phyloP scores from a whole-genome alignment of 176 grass and related monocot genomes.

The Bonia amplexicaulis region DNA sequence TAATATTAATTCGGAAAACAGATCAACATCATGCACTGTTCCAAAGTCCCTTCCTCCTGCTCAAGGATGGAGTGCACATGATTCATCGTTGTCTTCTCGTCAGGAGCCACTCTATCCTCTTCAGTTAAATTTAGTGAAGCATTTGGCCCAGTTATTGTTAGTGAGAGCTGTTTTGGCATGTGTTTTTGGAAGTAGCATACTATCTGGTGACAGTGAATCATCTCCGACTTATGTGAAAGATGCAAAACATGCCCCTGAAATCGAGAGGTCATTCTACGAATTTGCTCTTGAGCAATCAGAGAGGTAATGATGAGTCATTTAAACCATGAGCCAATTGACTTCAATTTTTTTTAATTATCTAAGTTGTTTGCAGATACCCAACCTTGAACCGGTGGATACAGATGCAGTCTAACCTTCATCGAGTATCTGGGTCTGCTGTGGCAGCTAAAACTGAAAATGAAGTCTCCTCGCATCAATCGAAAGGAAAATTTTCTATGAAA shows the following conservation, averaged over 20 bases:
- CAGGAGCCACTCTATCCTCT: conserved; percentile 82
- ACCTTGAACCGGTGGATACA: conserved; percentile 98
- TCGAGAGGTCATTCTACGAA: conserved; percentile 83
- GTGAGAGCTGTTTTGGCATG: conserved; percentile 94
- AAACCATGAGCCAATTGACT: conserved; percentile 10
- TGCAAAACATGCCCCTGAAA: conserved; percentile 52
- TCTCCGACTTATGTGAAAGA: conserved; percentile 46
- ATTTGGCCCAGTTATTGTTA: conserved; percentile 75
- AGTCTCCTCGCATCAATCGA: conserved; percentile 38
- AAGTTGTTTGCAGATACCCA: conserved; percentile 63
- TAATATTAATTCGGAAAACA: conserved; percentile 38
- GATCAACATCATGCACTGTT: conserved; percentile 23
- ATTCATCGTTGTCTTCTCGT: conserved; percentile 38
- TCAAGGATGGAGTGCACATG: conserved; percentile 47
- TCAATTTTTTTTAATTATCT: conserved; percentile 26
- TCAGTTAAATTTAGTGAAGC: conserved; percentile 77
- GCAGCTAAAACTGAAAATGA: conserved; percentile 50
- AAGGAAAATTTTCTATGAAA: conserved; percentile 62
- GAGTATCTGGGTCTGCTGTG: conserved; percentile 69
- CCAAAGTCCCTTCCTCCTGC: conserved; percentile 24
- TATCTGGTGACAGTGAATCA: conserved; percentile 68
- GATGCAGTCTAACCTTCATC: conserved; percentile 97
- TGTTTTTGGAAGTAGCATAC: conserved; percentile 86
- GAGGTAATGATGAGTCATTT: conserved; percentile 47
- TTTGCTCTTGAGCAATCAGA: conserved; percentile 97